Percentiles rank a stretch among this genome's conserved stretches.
These are phyloP conservation scores for Striga hermonthica DNA, from an alignment of 305 asterid genomes.

Conservation along the genomic window DNA sequence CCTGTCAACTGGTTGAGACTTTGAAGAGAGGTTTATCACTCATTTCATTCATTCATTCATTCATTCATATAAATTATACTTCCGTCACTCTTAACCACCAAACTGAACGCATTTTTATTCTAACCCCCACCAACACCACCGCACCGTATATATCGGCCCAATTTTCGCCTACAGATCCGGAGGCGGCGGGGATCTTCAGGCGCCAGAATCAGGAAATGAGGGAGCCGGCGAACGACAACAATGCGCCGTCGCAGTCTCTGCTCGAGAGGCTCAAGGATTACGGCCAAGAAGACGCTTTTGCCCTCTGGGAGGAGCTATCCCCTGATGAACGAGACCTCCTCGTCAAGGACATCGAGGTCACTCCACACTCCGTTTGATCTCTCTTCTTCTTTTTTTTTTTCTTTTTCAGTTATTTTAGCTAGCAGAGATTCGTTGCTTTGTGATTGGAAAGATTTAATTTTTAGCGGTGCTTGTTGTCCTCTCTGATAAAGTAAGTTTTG, in stretches of 20 bases:
- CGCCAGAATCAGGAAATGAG: conserved; percentile 38
- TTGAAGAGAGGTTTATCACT: neutral
- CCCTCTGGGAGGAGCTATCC: conserved; percentile 90
- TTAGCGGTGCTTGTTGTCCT: no score
- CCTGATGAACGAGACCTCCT: conserved; percentile 64
- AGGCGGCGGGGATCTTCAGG: conserved; percentile 39
- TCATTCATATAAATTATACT: neutral
- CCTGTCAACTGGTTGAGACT: neutral
- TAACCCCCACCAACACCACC: neutral
- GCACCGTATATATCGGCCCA: neutral
- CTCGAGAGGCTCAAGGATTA: conserved; percentile 96
- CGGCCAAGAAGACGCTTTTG: conserved; percentile 89
- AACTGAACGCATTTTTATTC: conserved; percentile 30
- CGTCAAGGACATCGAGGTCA: conserved; percentile 83
- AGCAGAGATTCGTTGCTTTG: conserved; percentile 10
- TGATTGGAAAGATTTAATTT: neutral
- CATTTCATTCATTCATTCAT: neutral
- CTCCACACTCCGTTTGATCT: conserved; percentile 6
- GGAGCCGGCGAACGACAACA: conserved; percentile 39
- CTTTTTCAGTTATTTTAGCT: no score
- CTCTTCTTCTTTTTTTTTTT: neutral
- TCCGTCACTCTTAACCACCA: conserved; percentile 48
- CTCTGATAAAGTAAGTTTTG: conserved; percentile 8
- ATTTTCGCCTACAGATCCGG: conserved; percentile 31
- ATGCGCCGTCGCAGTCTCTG: conserved; percentile 49